Evolutionary conservation across 176 grass and related monocot genomes (phyloP), one percentile per base, ranked within the genome.

Genomic region (Areca catechu): DNA sequence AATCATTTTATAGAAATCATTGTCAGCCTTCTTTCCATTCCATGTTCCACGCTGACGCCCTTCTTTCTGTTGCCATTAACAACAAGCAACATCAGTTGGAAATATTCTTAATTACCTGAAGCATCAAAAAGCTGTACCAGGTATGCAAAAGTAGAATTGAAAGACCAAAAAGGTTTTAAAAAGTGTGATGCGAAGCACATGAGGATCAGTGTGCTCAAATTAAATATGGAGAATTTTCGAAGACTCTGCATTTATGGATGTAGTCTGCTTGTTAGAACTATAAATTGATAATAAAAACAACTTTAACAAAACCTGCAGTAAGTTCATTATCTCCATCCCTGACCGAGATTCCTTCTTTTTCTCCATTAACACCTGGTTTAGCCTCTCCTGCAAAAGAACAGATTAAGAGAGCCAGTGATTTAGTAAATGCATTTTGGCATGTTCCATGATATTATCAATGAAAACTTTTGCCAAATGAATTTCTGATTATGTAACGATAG

Each of bases 311-410:
- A 98, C 94, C 94, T 98, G 88, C 56, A 98, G 58, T 37, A 93
- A 70, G 62, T 98, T 98, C 94, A 92, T 91, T 71, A 98, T 93
- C 82, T 98, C 94, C 94, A 98, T 98, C 50, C 94, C 94, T 60
- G 84, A 92, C 63, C 81, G 80, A 24, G 88, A 98, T 56, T 93
- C 94, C 62, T 93, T 98, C 73, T 98, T 98, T 80, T 98, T 93
- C 74, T 98, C 94, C 77, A 81, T 85, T 51, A 93, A 50, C 16
- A 93, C 94, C 66, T 98, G 88, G 64, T 98, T 98, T 73, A 98
- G 71, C 57, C 65, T 85, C 70, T 98, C 88, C 94, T 98, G 70
- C 58, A 78, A n/a, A 29, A 53, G 10, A 67, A 19, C 16, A 30
- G 53, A 25, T 19, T 16, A 25, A 53, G 19, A 19, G 14, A 0